Evolutionary conservation across 164 flowering plant genomes (phyloP).

Genomic region (Umbilicus rupestris): DNA sequence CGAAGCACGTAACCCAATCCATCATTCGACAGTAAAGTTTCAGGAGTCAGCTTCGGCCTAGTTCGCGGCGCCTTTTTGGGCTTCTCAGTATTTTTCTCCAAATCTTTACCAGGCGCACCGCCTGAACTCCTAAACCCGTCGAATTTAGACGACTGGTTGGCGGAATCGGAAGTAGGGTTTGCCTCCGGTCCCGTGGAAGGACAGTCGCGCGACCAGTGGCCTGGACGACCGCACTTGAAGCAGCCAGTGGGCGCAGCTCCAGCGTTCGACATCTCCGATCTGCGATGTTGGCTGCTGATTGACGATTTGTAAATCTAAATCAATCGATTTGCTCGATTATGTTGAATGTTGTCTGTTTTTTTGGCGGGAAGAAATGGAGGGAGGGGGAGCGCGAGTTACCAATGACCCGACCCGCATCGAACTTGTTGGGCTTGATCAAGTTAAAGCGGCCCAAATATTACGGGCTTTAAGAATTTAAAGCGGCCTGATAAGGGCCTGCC

Average conservation of each 20-base stretch:
- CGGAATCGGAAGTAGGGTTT: constrained; percentile 19
- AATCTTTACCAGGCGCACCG: background rate
- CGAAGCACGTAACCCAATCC: constrained; percentile 85
- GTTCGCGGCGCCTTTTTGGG: constrained; percentile 42
- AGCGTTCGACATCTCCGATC: constrained; percentile 21
- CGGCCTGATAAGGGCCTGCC: background rate
- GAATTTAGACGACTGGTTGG: too few relatives aligned
- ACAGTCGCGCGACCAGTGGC: constrained; percentile 98
- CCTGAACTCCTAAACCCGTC: too few relatives aligned
- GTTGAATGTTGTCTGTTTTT: background rate
- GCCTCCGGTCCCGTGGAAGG: constrained; percentile 32
- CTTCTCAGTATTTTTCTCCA: constrained; percentile 25
- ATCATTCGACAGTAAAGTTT: constrained; percentile 63
- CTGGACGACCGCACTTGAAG: constrained; percentile 95
- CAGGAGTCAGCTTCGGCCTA: constrained; percentile 83
- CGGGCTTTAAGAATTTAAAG: background rate
- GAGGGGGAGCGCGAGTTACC: background rate
- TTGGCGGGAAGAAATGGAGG: constrained; percentile 10
- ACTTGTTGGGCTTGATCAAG: too few relatives aligned
- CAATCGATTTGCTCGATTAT: background rate
- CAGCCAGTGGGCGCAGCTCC: constrained; percentile 73
- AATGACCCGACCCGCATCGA: background rate
- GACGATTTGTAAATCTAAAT: background rate
- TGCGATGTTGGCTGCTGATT: background rate
- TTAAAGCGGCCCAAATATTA: background rate